Conservation (phyloP, 768 basidiomycete genomes). For the Mycena alexandri region DNA sequence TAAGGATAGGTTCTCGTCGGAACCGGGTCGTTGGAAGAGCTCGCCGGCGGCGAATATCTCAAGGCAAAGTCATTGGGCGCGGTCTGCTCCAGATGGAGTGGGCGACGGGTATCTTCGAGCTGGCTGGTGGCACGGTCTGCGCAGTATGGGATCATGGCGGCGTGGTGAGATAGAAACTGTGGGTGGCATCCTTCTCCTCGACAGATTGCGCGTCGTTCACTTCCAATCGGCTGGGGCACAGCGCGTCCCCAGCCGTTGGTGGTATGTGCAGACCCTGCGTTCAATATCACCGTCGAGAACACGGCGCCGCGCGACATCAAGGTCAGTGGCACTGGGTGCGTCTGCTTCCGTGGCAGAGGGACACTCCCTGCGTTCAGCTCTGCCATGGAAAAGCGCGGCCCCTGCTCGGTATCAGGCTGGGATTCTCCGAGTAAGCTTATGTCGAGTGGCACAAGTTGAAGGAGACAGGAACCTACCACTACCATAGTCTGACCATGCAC, state of each 20-base stretch:
- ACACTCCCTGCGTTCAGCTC: constrained; percentile 5
- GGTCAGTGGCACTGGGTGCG: neutral
- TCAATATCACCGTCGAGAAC: neutral
- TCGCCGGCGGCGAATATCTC: too few species aligned
- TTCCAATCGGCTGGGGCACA: neutral
- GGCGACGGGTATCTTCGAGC: too few species aligned
- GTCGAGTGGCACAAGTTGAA: neutral
- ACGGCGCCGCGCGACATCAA: too few species aligned
- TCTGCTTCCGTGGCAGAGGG: neutral
- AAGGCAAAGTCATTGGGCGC: too few species aligned
- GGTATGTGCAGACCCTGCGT: neutral
- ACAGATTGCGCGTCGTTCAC: neutral
- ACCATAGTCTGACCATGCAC: neutral
- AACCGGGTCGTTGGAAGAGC: too few species aligned
- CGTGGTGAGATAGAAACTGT: neutral
- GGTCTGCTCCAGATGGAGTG: too few species aligned
- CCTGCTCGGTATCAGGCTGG: neutral
- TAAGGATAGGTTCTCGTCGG: too few species aligned
- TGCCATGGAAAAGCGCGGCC: neutral
- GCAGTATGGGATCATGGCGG: neutral
- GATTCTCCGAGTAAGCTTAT: too few species aligned
- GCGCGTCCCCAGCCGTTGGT: too few species aligned
- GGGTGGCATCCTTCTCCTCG: neutral
- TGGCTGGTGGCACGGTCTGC: neutral
- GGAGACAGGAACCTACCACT: neutral